These are phyloP conservation scores for Trifolium repens DNA, from an alignment of 306 rosid genomes.

Conservation along the genomic window DNA sequence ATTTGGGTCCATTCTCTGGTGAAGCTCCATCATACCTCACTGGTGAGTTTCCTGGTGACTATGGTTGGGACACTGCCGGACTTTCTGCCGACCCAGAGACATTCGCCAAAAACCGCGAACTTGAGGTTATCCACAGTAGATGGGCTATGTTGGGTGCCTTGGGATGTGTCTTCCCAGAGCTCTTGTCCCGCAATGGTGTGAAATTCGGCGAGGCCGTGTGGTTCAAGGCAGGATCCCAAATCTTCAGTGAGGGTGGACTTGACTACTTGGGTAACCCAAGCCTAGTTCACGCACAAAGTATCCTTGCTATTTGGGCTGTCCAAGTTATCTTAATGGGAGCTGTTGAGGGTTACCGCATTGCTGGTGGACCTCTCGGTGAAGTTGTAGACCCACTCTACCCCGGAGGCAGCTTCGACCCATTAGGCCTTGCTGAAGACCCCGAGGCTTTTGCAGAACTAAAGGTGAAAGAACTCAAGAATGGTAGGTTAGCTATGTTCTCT, in stretches of 20 bases:
- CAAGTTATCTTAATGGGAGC: neutral
- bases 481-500: neutral
- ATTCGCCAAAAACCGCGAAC: neutral
- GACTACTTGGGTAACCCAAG: conserved; percentile 9
- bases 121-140: neutral
- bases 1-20: neutral
- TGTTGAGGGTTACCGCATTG: conserved; percentile 1
- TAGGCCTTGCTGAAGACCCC: neutral
- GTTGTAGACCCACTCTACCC: neutral
- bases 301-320: neutral
- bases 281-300: neutral
- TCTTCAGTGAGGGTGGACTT: conserved; percentile 1
- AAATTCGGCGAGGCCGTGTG: neutral
- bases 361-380: neutral
- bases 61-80: neutral
- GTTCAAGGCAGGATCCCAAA: conserved; percentile 1
- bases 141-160: conserved; percentile 2
- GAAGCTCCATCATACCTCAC: neutral
- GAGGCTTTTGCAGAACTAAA: neutral
- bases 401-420: neutral
- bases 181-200: neutral
- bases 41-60: neutral
- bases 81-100: neutral
- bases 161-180: neutral
- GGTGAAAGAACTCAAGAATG: conserved; percentile 4